phyloP scores from a whole-genome alignment of 2,329 filamentous ascomycete genomes.

The Claviceps quebecensis region DNA sequence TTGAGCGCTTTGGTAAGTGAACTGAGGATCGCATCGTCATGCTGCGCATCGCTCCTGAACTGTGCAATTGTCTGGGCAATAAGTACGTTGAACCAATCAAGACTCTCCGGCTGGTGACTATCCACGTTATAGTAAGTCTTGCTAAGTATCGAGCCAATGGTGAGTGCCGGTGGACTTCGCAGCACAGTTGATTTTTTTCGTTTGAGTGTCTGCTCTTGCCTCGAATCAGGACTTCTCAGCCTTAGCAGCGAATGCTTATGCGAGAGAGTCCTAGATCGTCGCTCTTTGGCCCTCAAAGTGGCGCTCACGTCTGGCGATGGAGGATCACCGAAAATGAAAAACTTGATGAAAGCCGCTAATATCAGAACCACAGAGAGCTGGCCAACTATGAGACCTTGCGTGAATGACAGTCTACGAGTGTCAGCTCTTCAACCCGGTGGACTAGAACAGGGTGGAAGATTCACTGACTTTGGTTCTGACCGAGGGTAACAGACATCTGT shows the following conservation, averaged over 20 bases:
- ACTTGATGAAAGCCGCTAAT: conserved; percentile 92
- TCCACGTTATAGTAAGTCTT: conserved; percentile 98
- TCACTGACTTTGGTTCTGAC: conserved; percentile 34
- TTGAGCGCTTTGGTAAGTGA: conserved; percentile 80
- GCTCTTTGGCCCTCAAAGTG: conserved; percentile 58
- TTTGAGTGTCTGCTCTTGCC: conserved; percentile 32
- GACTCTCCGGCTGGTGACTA: conserved; percentile 86
- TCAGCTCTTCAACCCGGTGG: background rate
- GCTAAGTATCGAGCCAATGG: conserved; percentile 82
- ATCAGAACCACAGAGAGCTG: conserved; percentile 86
- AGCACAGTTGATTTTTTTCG: conserved; percentile 61
- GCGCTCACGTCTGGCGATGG: conserved; percentile 72
- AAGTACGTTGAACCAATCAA: conserved; percentile 98
- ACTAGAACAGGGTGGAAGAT: background rate
- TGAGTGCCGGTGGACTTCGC: conserved; percentile 58
- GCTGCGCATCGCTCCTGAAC: conserved; percentile 79
- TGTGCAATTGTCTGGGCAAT: conserved; percentile 95
- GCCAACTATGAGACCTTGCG: conserved; percentile 81
- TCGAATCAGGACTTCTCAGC: conserved; percentile 33
- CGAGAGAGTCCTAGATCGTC: conserved; percentile 57
- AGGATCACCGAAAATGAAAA: conserved; percentile 97
- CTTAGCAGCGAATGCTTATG: conserved; percentile 63
- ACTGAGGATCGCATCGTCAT: conserved; percentile 77
- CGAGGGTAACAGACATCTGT: conserved; percentile 27
- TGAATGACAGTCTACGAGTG: conserved; percentile 59